Conservation (phyloP, 192 early-diverging fungal species). For the Podila horticola region DNA sequence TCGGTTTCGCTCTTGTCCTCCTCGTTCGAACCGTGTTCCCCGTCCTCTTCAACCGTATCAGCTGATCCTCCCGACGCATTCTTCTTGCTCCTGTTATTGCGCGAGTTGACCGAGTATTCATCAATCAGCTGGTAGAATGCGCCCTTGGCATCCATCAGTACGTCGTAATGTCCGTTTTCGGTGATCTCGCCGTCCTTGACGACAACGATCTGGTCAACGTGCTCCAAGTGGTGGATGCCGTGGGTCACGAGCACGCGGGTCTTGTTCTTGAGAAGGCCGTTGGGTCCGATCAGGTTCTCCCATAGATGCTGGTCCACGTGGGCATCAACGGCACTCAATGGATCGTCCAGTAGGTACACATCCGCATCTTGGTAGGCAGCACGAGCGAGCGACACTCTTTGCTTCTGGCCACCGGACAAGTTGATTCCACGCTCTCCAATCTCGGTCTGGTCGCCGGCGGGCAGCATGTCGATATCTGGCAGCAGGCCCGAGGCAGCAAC, state of each 20-base stretch:
- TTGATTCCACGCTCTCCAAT: constrained; percentile 93
- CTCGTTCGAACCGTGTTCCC: constrained; percentile 1
- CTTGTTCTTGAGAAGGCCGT: constrained; percentile 70
- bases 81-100: constrained; percentile 16
- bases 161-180: constrained; percentile 68
- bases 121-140: constrained; percentile 67
- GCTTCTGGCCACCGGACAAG: constrained; percentile 92
- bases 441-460: constrained; percentile 90
- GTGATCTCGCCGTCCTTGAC: constrained; percentile 74
- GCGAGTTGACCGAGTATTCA: constrained; percentile 57
- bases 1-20: constrained; percentile 12
- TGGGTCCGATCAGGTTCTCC: constrained; percentile 82
- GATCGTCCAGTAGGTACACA: constrained; percentile 81
- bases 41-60: constrained; percentile 27
- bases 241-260: constrained; percentile 88
- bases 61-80: constrained; percentile 8
- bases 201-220: constrained; percentile 73
- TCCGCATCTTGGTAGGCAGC: constrained; percentile 91
- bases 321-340: constrained; percentile 87
- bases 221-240: constrained; percentile 76
- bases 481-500: constrained; percentile 83
- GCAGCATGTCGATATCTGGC: constrained; percentile 84
- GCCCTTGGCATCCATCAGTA: constrained; percentile 62
- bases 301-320: constrained; percentile 71
- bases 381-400: constrained; percentile 66